These are phyloP conservation scores for Trypethelium eluteriae DNA, from an alignment of 495 filamentous ascomycete genomes.

Conservation along the genomic window DNA sequence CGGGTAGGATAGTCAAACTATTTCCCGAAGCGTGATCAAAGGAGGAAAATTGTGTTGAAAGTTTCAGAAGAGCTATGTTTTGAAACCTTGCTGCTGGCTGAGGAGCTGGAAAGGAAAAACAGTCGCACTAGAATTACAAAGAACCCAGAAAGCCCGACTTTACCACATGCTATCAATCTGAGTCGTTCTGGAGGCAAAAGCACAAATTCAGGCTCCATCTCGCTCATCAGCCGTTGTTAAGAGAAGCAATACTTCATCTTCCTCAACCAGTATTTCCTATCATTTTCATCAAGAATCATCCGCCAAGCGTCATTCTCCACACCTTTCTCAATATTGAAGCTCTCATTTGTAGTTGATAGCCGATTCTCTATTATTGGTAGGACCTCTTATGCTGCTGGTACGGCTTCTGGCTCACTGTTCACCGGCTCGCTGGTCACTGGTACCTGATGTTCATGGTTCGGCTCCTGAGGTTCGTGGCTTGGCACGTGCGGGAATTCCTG, in stretches of 20 bases:
- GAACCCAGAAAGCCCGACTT: neutral
- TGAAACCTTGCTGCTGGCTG: neutral
- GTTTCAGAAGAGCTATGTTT: neutral
- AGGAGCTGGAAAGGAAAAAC: neutral
- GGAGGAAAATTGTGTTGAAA: neutral
- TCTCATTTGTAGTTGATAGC: neutral
- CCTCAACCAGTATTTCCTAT: neutral
- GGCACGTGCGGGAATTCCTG: neutral
- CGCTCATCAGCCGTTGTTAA: neutral
- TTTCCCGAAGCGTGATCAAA: too few species aligned
- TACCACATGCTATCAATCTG: neutral
- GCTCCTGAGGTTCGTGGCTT: neutral
- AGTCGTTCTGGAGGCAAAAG: neutral
- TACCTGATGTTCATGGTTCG: neutral
- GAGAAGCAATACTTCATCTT: neutral
- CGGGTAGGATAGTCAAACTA: too few species aligned
- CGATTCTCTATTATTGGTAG: neutral
- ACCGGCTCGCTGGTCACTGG: neutral
- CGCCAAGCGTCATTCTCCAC: neutral
- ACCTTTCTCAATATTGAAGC: neutral
- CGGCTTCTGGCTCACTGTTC: constrained; percentile 5
- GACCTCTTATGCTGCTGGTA: neutral
- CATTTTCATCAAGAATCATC: neutral
- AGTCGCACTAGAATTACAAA: neutral
- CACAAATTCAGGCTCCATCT: neutral